Evolutionary conservation across 306 rosid genomes (phyloP).

Genomic region (Sicyos baderoa): DNA sequence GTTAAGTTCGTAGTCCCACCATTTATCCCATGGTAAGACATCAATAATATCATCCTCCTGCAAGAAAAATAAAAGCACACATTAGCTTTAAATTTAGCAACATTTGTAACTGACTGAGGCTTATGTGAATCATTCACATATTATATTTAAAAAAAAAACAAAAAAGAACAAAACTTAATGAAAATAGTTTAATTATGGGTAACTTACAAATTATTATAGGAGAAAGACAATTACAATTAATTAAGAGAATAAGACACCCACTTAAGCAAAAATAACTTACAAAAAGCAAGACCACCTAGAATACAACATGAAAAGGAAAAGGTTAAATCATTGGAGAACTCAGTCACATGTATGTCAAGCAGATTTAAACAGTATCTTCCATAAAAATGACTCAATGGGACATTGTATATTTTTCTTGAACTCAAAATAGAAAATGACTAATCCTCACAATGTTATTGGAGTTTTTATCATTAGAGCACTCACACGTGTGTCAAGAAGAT

Average conservation of each 20-base stretch:
- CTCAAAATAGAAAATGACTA: conserved; percentile 2
- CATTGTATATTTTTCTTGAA: neutral
- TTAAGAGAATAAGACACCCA: neutral
- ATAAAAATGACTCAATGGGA: too few relatives aligned
- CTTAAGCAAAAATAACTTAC: neutral
- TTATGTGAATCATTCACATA: neutral
- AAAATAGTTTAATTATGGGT: neutral
- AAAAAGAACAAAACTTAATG: neutral
- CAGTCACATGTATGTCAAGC: neutral
- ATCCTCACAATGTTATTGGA: neutral
- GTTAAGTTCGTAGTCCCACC: conserved; percentile 86
- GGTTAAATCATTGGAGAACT: neutral
- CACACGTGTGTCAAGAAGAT: neutral
- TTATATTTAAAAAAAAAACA: neutral
- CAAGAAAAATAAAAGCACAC: conserved; percentile 15
- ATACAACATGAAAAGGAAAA: neutral
- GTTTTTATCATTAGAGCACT: neutral
- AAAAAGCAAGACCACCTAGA: neutral
- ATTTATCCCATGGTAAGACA: conserved; percentile 81
- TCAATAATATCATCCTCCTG: conserved; percentile 90
- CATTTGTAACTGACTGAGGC: neutral
- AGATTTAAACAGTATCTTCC: too few relatives aligned
- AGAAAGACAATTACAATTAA: neutral
- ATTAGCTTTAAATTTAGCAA: neutral
- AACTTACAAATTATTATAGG: neutral